Conservation (phyloP, 768 basidiomycete species). For the Leccinum subgranulosum region DNA sequence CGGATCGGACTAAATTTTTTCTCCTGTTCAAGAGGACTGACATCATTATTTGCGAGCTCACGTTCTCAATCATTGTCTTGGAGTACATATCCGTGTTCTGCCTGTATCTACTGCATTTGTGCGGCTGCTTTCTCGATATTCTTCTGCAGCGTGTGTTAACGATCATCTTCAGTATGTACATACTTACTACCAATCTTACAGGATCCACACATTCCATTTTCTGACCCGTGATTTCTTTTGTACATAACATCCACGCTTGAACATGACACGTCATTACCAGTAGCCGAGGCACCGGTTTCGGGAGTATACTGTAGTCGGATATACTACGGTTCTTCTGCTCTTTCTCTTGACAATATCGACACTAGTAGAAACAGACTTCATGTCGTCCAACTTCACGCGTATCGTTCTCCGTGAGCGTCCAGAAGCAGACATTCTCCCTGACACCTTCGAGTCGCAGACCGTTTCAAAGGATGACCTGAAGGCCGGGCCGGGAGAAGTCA, state of each 20-base stretch:
- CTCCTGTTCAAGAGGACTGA: neutral
- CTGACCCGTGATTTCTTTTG: neutral
- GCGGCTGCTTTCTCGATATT: conserved; percentile 7
- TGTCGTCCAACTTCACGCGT: conserved; percentile 46
- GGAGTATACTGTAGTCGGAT: neutral
- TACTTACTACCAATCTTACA: neutral
- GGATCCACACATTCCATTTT: neutral
- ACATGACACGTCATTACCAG: neutral
- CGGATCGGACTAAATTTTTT: neutral
- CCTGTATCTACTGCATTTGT: conserved; percentile 17
- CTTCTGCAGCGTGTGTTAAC: neutral
- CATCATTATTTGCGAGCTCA: neutral
- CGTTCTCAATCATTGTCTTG: neutral
- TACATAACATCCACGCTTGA: neutral
- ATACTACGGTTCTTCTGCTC: neutral
- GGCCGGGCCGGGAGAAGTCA: conserved; percentile 49
- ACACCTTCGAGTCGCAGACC: conserved; percentile 67
- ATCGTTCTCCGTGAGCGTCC: conserved; percentile 81
- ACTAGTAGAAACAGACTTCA: neutral
- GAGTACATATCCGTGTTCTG: conserved; percentile 8
- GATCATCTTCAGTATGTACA: neutral
- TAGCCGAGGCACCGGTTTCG: neutral
- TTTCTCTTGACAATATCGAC: neutral
- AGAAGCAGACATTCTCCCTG: conserved; percentile 57
- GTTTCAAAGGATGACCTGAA: conserved; percentile 50